Evolutionary conservation across 345 rosid genomes (phyloP), one percentile per base, ranked within the genome.

Genomic region (Diplotaxis tenuifolia): DNA sequence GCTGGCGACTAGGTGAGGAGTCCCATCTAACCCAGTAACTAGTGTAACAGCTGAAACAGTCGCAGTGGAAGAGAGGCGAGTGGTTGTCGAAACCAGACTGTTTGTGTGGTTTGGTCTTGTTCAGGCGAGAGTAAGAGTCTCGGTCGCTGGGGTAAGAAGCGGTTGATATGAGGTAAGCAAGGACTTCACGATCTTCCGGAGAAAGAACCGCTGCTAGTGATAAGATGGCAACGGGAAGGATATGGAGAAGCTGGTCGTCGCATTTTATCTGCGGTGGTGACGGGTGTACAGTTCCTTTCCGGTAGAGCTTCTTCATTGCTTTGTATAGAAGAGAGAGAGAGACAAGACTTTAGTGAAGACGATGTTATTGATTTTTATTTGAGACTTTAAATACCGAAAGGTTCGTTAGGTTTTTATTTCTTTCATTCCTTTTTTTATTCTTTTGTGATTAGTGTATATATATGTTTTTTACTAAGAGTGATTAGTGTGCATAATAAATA

Each of bases 11-110:
- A 3, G 96, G 91, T 1, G 98, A 92, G 9, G 83, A 65, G 72
- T 89, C 98, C 98, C 98, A 92, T 64, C 89, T 75, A 67, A 79
- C 84, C 96, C 97, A 92, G 78, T 83, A 92, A 64, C 89, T 88
- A 78, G 80, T 88, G 70, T 89, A 92, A 69, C 97, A 92, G 70
- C 84, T 68, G 66, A 92, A 92, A 23, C 97, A 89, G 79, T 86
- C 87, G 29, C 97, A 92, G 83, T 63, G 58, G 45, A 92, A 92
- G 31, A 69, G 62, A 23, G 91, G 85, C 1, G 87, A 84, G 74
- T 89, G 96, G 36, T 77, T 57, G 1, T 70, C 68, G 5, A 62
- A 38, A 22, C 62, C 76, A 6, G 67, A 6, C 31, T 73, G 68
- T 11, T 76, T 64, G 61, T 70, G 31, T 14, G 56, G 19, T 68